Base-by-base conservation (phyloP, 2,329 filamentous ascomycete species). In the Conoideocrella luteorostrata region DNA sequence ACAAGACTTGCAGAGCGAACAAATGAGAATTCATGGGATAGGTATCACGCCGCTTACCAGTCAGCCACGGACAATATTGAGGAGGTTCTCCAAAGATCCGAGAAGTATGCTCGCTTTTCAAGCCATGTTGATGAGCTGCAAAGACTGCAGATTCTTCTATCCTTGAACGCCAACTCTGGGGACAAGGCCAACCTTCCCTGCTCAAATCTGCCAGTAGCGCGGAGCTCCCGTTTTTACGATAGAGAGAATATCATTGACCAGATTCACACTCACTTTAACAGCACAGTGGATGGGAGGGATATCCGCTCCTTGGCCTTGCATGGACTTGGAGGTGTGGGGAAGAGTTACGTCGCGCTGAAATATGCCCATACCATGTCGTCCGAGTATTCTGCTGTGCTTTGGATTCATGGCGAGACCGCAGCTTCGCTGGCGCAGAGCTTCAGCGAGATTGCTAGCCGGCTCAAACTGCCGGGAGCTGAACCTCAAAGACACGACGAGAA, bases 261-360 rank as follows among this genome's bases (percentile, higher is more conserved):
- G 9, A 39, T 49, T 9, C 44, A 48, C 7, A 22, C 29, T 5
- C 7, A 32, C 26, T 36, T 48, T 26, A 21, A 28, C 13, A 24
- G 7, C 4, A 26, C 13, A 37, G 38, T 35, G 13, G 21, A 21
- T 5, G 33, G 12, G 20, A 3, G 23, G 3, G 11, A 39, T 20
- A 23, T 48, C 18, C 43, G 44, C 3, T 45, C 48, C 2, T 11
- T 50, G 17, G 41, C 46, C 7, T 22, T 50, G n/a, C 30, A 47
- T 33, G 48, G 48, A 6, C 4, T 48, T n/a, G 48, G 36, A 2
- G 46, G 48, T 5, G 20, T 50, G 1, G 46, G 48, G 10, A 50
- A 50, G 38, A 50, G 41, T 15, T 18, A n/a, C n/a, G 23, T 50
- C 17, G 48, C 46, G 12, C 21, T 41, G 18, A 24, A 20, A 6